Percentiles rank a stretch among this genome's conserved stretches.
phyloP scores from a whole-genome alignment of 106 monocot genomes.

The Vanilla planifolia region DNA sequence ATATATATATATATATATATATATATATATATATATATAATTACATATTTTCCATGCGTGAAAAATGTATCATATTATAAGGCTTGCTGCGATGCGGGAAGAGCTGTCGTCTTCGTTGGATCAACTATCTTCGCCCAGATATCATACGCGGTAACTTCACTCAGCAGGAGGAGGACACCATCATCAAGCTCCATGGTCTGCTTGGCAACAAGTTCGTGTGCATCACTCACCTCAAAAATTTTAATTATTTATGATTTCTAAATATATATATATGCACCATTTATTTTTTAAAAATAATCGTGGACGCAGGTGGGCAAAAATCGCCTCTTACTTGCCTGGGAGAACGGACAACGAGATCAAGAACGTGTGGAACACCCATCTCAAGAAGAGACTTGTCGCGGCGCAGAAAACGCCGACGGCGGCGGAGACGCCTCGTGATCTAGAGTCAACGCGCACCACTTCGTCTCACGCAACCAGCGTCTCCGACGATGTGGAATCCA shows the following conservation, averaged over 20 bases:
- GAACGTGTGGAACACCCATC: constrained; percentile 84
- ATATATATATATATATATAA: neutral
- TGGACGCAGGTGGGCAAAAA: constrained; percentile 59
- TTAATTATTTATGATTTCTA: neutral
- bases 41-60: neutral
- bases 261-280: neutral
- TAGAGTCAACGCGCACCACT: neutral
- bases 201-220: constrained; percentile 78
- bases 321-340: constrained; percentile 57
- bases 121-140: constrained; percentile 81
- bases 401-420: neutral
- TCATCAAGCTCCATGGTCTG: constrained; percentile 52
- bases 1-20: neutral
- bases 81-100: constrained; percentile 86
- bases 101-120: constrained; percentile 82
- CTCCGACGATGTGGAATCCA: neutral
- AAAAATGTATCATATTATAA: neutral
- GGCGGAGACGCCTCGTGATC: neutral
- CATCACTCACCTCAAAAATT: too few species aligned
- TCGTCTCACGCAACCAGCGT: neutral
- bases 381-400: constrained; percentile 48
- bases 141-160: constrained; percentile 72
- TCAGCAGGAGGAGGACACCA: constrained; percentile 64
- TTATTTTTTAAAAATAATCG: neutral
- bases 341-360: constrained; percentile 92